phyloP scores from a whole-genome alignment of 1,284 basidiomycete species.

The Apiotrichum mycotoxinovorans region DNA sequence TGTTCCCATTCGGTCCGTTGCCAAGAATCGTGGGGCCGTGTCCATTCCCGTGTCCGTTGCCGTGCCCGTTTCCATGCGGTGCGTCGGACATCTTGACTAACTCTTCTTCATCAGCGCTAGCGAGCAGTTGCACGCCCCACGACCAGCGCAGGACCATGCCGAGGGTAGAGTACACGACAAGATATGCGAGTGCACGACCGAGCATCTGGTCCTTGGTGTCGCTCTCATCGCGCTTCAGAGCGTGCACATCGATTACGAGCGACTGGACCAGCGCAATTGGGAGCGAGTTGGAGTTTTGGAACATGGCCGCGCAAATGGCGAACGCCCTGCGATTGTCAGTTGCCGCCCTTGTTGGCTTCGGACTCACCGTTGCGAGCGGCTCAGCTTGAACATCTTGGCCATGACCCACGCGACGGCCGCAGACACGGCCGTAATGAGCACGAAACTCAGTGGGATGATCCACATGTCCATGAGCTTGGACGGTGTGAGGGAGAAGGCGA shows the following conservation, averaged over 20 bases:
- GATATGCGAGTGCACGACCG: conserved; percentile 84
- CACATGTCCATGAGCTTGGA: conserved; percentile 82
- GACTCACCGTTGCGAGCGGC: conserved; percentile 48
- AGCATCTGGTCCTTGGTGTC: conserved; percentile 85
- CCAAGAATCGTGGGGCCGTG: too few species aligned
- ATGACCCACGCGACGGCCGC: conserved; percentile 49
- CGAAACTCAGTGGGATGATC: conserved; percentile 79
- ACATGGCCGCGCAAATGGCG: conserved; percentile 67
- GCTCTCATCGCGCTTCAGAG: conserved; percentile 72
- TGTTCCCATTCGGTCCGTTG: neutral
- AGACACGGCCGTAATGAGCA: conserved; percentile 65
- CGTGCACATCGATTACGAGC: conserved; percentile 77
- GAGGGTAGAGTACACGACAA: conserved; percentile 86
- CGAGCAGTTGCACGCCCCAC: conserved; percentile 73
- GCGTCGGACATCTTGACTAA: neutral
- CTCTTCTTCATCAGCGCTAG: conserved; percentile 61
- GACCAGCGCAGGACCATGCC: conserved; percentile 94
- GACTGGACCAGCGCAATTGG: conserved; percentile 85
- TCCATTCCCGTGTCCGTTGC: too few species aligned
- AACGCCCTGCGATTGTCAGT: conserved; percentile 62
- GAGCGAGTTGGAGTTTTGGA: conserved; percentile 69
- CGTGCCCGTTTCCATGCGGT: neutral
- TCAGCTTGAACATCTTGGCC: conserved; percentile 48
- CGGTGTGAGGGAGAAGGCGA: conserved; percentile 52
- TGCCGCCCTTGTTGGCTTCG: too few species aligned